Percentiles rank a stretch among this genome's conserved stretches.
Evolutionary conservation across 1,284 basidiomycete species (phyloP).

Genomic region (Naganishia sp.): DNA sequence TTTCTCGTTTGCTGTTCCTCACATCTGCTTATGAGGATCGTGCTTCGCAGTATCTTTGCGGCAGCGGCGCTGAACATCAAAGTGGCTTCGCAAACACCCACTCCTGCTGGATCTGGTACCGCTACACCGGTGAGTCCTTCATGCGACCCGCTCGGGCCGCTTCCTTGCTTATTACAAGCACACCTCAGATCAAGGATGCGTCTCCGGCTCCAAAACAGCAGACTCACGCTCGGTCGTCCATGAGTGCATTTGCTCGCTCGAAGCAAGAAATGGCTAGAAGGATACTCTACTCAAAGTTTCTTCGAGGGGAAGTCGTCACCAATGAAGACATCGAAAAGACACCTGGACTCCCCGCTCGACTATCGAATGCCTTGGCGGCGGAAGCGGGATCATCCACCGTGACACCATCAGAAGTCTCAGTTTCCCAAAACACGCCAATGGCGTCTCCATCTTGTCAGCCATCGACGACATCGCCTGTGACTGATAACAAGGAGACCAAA

Average conservation of each 20-base stretch:
- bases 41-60: slow-evolving; percentile 66
- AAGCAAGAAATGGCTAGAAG: slow-evolving; percentile 75
- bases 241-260: slow-evolving; percentile 64
- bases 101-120: slow-evolving; percentile 34
- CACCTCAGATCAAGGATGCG: slow-evolving; percentile 4
- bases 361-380: neutral
- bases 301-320: slow-evolving; percentile 67
- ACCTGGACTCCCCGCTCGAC: slow-evolving; percentile 11
- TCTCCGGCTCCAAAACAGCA: slow-evolving; percentile 35
- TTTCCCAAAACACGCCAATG: slow-evolving; percentile 13
- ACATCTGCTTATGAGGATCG: neutral
- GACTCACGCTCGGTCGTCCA: slow-evolving; percentile 40
- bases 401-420: neutral
- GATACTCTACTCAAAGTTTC: slow-evolving; percentile 75
- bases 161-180: slow-evolving; percentile 40
- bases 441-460: slow-evolving; percentile 17
- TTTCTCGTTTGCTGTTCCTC: neutral
- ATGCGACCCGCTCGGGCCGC: slow-evolving; percentile 49
- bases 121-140: slow-evolving; percentile 46
- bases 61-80: slow-evolving; percentile 75
- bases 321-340: slow-evolving; percentile 51
- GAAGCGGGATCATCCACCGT: neutral
- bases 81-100: slow-evolving; percentile 47
- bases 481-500: slow-evolving; percentile 11
- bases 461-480: neutral